Evolutionary conservation across 257 asterid genomes (phyloP).

Genomic region (Osmanthus fragrans): DNA sequence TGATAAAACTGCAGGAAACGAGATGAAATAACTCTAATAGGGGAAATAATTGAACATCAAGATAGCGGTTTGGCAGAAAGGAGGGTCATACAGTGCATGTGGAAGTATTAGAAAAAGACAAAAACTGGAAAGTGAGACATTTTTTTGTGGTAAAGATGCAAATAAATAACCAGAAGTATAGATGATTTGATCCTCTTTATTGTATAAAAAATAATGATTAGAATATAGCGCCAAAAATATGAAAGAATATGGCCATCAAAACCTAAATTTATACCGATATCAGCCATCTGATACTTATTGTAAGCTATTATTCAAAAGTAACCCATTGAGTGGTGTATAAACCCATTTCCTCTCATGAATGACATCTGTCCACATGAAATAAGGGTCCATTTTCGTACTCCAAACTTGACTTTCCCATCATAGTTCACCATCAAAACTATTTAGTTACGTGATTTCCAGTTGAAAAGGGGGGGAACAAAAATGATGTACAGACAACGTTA

Average conservation of each 20-base stretch:
- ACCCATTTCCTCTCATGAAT: background rate
- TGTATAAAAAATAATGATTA: background rate
- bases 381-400: background rate
- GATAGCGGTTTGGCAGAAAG: conserved; percentile 18
- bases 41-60: background rate
- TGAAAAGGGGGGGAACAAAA: background rate
- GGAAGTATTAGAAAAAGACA: background rate
- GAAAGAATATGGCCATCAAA: background rate
- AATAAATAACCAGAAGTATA: background rate
- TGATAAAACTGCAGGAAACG: conserved; percentile 62
- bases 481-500: background rate
- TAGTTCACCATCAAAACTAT: background rate
- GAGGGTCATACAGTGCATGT: conserved; percentile 6
- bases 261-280: background rate
- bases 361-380: too few relatives aligned
- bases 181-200: background rate
- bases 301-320: background rate
- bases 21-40: conserved; percentile 16
- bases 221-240: too few relatives aligned
- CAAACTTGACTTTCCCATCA: background rate
- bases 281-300: background rate
- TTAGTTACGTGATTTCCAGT: background rate
- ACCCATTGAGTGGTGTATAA: background rate
- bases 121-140: background rate
- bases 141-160: conserved; percentile 4